Evolutionary conservation across 352 stramenopile species (phyloP).

Genomic region (Phytophthora crassamura): DNA sequence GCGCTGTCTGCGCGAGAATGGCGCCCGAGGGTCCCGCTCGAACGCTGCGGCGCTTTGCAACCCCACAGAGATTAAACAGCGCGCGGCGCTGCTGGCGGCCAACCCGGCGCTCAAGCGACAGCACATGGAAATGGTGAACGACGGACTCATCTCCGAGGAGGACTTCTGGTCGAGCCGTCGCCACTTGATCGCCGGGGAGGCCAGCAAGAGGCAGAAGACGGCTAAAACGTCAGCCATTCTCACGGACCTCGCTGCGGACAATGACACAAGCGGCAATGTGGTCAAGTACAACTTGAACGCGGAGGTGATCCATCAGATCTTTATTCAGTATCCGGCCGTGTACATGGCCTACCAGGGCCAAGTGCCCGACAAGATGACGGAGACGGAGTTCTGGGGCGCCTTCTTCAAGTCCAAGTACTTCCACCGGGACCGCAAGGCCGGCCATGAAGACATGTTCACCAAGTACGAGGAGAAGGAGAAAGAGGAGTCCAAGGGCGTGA

Average conservation of each 20-base stretch:
- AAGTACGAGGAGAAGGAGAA: slow-evolving; percentile 86
- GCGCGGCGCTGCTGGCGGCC: slow-evolving; percentile 72
- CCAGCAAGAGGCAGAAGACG: slow-evolving; percentile 86
- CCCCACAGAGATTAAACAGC: slow-evolving; percentile 85
- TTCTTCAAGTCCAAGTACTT: slow-evolving; percentile 93
- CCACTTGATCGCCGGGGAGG: slow-evolving; percentile 84
- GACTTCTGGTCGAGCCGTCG: slow-evolving; percentile 88
- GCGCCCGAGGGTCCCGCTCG: slow-evolving; percentile 41
- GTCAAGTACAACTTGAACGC: slow-evolving; percentile 92
- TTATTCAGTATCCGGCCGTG: slow-evolving; percentile 89
- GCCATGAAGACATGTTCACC: slow-evolving; percentile 88
- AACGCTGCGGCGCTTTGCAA: slow-evolving; percentile 70
- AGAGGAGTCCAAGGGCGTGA: slow-evolving; percentile 50
- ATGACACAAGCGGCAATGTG: slow-evolving; percentile 72
- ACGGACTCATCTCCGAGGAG: slow-evolving; percentile 85
- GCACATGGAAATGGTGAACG: slow-evolving; percentile 89
- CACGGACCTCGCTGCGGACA: slow-evolving; percentile 79
- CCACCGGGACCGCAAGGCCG: slow-evolving; percentile 81
- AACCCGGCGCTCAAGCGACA: slow-evolving; percentile 84
- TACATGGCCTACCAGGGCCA: slow-evolving; percentile 86
- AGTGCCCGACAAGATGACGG: slow-evolving; percentile 90
- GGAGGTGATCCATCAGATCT: slow-evolving; percentile 91
- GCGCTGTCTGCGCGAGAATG: slow-evolving; percentile 53
- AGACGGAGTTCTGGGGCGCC: slow-evolving; percentile 88
- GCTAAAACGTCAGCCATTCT: slow-evolving; percentile 87